Percentiles rank a stretch among this genome's conserved stretches.
Conservation (phyloP, 176 grass and related monocot species). For the Triticum urartu region DNA sequence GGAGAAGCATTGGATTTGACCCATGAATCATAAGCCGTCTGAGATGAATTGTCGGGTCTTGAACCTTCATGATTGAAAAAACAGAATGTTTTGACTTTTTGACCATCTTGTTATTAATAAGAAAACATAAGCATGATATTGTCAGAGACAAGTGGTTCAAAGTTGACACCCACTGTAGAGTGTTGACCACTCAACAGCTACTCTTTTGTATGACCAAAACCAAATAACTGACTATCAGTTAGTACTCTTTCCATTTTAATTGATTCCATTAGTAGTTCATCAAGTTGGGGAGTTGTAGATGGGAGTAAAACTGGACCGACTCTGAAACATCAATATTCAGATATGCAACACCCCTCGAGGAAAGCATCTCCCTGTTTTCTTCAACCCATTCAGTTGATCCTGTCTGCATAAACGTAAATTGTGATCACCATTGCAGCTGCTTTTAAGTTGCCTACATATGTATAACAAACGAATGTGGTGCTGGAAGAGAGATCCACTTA, state of each 20-base stretch:
- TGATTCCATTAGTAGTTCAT: slow-evolving; percentile 62
- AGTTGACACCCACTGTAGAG: neutral
- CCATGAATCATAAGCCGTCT: slow-evolving; percentile 70
- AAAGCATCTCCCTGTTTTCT: slow-evolving; percentile 76
- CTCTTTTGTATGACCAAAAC: neutral
- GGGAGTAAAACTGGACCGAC: slow-evolving; percentile 51
- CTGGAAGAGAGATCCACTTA: neutral
- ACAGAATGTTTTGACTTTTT: neutral
- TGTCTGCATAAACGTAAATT: slow-evolving; percentile 51
- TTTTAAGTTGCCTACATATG: neutral
- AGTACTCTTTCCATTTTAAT: slow-evolving; percentile 51
- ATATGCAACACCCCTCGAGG: slow-evolving; percentile 73
- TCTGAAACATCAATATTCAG: slow-evolving; percentile 67
- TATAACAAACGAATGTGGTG: neutral
- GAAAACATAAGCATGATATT: slow-evolving; percentile 3
- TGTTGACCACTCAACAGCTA: neutral
- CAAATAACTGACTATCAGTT: neutral
- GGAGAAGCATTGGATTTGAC: slow-evolving; percentile 38
- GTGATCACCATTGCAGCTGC: neutral
- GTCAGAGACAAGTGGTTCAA: neutral
- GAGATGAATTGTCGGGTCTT: slow-evolving; percentile 89
- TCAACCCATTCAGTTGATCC: slow-evolving; percentile 98
- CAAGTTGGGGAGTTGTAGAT: slow-evolving; percentile 75
- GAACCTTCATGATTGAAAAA: slow-evolving; percentile 54
- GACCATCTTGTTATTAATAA: neutral